Base-by-base conservation (phyloP, 352 stramenopile genomes). In the Pythium rishiriense region DNA sequence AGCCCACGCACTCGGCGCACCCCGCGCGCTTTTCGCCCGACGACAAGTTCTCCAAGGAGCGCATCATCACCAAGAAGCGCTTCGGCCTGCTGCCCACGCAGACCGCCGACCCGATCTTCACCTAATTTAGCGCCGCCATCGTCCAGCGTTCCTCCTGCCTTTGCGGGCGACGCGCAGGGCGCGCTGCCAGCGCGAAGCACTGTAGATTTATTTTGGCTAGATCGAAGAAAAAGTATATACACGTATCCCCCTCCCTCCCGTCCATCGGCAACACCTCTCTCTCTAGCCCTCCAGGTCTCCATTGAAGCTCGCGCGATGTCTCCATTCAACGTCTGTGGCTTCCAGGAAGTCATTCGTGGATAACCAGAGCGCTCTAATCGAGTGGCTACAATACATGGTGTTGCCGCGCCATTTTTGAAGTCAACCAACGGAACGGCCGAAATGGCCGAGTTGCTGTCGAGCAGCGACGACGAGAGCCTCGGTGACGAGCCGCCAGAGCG, bases 1-100 rank as follows among this genome's bases (percentile, higher is more conserved):
- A 96, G 67, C 93, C 97, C 33, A 99, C 97, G 35, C 85, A 97
- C 79, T 99, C 93, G 64, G 97, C 97, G 21, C 97, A 99, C 83
- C 97, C 74, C 37, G 97, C 97, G 48, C 87, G 98, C 64, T 99
- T 99, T 81, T 99, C 95, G 67, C 98, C 98, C 0, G 98, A 99
- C 79, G 98, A 99, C 81, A 99, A 99, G 87, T 99, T 99, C 79
- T 99, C 93, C 47, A 90, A 96, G 79, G 96, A 99, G 84, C 88
- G 98, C 53, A 97, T 99, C 64, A 98, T 93, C 45, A 98, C 87
- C 53, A 99, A 99, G 84, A 99, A 99, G 75, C 85, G 98, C 70
- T 99, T 99, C 78, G 92, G 93, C 41, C 87, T 99, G 64, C 94
- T 99, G 69, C 91, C 97, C 46, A 98, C 97, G 64, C 94, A 99